These are phyloP conservation scores for Collybia nuda DNA, from an alignment of 768 basidiomycete species.

Conservation along the genomic window DNA sequence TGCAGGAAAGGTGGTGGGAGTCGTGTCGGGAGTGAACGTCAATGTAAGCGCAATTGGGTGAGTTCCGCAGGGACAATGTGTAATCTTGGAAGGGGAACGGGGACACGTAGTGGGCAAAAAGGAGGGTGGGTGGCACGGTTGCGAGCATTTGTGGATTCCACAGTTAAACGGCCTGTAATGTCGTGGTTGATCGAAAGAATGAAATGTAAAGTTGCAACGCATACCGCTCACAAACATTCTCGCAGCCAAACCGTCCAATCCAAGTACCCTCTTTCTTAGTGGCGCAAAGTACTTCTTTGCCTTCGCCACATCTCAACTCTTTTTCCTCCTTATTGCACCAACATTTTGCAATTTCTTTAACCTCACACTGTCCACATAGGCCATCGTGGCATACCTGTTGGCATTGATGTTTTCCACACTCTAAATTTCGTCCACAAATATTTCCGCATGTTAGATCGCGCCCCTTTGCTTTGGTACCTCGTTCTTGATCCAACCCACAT, in stretches of 20 bases:
- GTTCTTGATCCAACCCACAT: slow-evolving; percentile 41
- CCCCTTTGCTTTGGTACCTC: slow-evolving; percentile 21
- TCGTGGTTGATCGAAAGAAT: slow-evolving; percentile 1
- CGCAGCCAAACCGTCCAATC: slow-evolving; percentile 66
- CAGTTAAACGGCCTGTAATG: slow-evolving; percentile 68
- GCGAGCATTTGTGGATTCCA: slow-evolving; percentile 69
- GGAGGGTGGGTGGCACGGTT: slow-evolving; percentile 78
- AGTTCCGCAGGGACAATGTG: slow-evolving; percentile 83
- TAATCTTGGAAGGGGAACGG: slow-evolving; percentile 62
- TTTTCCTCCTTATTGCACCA: slow-evolving; percentile 77
- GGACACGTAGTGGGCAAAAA: slow-evolving; percentile 63
- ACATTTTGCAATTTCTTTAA: slow-evolving; percentile 57
- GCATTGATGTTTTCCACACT: slow-evolving; percentile 76
- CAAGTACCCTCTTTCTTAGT: slow-evolving; percentile 49
- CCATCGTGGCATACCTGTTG: slow-evolving; percentile 73
- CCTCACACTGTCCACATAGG: slow-evolving; percentile 63
- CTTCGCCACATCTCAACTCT: slow-evolving; percentile 65
- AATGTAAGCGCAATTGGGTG: slow-evolving; percentile 39
- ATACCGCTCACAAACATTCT: slow-evolving; percentile 56
- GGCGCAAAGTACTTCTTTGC: slow-evolving; percentile 40
- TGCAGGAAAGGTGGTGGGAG: slow-evolving; percentile 35
- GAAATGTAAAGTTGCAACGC: slow-evolving; percentile 12
- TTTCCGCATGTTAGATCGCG: slow-evolving; percentile 42
- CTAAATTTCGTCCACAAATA: slow-evolving; percentile 45
- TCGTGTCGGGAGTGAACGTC: slow-evolving; percentile 16